Base-by-base conservation (phyloP, 2,329 filamentous ascomycete genomes). In the Ophiostoma ulmi region DNA sequence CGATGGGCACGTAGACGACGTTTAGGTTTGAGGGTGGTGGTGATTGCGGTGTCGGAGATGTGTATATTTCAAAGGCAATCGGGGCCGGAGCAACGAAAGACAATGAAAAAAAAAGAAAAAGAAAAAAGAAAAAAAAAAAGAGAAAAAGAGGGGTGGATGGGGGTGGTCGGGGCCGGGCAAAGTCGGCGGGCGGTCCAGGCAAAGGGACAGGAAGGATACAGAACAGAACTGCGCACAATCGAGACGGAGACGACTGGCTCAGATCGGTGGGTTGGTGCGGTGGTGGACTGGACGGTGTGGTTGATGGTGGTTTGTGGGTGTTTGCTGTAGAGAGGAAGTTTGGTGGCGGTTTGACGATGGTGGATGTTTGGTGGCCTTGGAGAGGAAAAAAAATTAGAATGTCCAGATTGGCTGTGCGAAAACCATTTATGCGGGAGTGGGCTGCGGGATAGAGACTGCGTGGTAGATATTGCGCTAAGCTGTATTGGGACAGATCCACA, bases 1-100 rank as follows among this genome's bases (percentile, higher is more conserved):
- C 75, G 74, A 75, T 74, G 70, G 72, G 76, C 75, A 76, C 77
- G 77, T 72, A 77, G 75, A 75, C 73, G 73, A 71, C 71, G 71
- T 67, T 26, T 6, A 39, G 20, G 63, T 5, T 11, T 14, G 61
- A 64, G 13, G 63, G 63, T 66, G 17, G 68, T 44, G n/a, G 39
- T 55, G 68, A 55, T 48, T 41, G 55, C 68, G 68, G 68, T 58
- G 70, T 71, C 70, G 70, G 63, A 66, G 65, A n/a, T 58, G 58
- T 41, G 67, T 36, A 39, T 36, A 48, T 48, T 10, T 65, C 36
- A 44, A 26, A 5, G 64, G 55, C 22, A 41, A 72, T 65, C 68
- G 63, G 44, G 52, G 58, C 52, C 61, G 66, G 61, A 70, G 35
- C 31, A 48, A 22, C 38, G 63, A 63, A 69, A 22, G 41, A 22